Percentiles rank a stretch among this genome's conserved stretches.
Conservation (phyloP, 2,329 filamentous ascomycete genomes). For the Diaporthe ilicicola region DNA sequence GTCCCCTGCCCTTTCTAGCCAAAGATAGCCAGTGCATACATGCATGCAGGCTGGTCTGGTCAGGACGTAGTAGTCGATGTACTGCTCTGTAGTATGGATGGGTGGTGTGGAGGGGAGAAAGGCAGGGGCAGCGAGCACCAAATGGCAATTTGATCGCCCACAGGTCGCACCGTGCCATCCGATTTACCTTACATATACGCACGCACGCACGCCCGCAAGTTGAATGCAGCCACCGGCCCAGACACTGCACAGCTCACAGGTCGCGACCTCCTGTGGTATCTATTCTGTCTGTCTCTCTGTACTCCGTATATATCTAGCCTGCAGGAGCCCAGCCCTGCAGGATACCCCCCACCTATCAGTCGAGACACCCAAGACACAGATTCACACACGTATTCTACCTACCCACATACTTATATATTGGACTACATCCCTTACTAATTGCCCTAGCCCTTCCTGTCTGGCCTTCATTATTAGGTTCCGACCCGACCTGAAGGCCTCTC, state of each 20-base stretch:
- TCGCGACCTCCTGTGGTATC: neutral
- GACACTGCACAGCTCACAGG: neutral
- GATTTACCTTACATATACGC: neutral
- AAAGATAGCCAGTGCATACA: neutral
- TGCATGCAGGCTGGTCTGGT: conserved; percentile 9
- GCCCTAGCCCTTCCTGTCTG: neutral
- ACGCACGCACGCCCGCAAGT: neutral
- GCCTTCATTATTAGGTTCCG: neutral
- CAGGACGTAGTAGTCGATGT: neutral
- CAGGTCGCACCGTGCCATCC: neutral
- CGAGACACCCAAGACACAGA: neutral
- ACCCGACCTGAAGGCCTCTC: neutral
- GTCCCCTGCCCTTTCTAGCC: neutral
- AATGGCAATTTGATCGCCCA: neutral
- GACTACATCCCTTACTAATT: neutral
- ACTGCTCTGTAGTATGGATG: neutral
- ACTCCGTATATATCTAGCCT: neutral
- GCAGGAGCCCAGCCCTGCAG: conserved; percentile 2
- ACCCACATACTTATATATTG: neutral
- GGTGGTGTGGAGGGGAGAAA: no score
- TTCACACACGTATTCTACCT: neutral
- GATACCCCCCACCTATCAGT: neutral
- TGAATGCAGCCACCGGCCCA: conserved; percentile 9
- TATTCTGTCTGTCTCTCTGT: neutral
- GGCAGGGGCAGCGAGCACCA: neutral